A percentile compares a stretch with the other conserved stretches of the same genome.
Evolutionary conservation across 345 rosid species (phyloP).

Genomic region (Iberis pinnata): DNA sequence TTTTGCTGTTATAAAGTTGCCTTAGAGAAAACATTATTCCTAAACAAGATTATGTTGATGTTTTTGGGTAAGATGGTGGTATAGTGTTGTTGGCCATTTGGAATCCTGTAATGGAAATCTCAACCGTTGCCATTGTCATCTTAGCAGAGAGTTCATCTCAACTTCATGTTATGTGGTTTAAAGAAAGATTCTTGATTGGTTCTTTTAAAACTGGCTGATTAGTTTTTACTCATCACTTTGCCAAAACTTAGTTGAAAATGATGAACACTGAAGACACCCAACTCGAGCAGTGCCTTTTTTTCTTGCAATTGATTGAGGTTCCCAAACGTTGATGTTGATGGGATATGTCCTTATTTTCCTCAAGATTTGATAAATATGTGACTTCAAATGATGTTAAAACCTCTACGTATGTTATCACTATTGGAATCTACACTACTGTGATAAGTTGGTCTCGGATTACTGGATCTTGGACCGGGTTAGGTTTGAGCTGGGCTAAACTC

Average conservation of each 20-base stretch:
- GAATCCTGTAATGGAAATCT: slow-evolving; percentile 74
- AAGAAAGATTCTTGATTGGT: slow-evolving; percentile 8
- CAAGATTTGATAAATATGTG: slow-evolving; percentile 48
- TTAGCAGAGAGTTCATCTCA: slow-evolving; percentile 43
- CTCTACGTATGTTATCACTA: slow-evolving; percentile 28
- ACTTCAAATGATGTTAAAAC: slow-evolving; percentile 45
- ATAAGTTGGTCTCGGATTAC: too few relatives aligned
- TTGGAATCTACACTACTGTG: slow-evolving; percentile 5
- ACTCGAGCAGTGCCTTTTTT: slow-evolving; percentile 34
- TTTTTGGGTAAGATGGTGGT: slow-evolving; percentile 87
- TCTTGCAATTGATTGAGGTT: too few relatives aligned
- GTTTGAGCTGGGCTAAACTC: too few relatives aligned
- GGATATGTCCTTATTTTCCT: slow-evolving; percentile 50
- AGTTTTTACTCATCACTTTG: slow-evolving; percentile 14
- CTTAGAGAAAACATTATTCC: too few relatives aligned
- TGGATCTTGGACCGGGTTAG: too few relatives aligned
- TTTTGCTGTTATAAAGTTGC: too few relatives aligned
- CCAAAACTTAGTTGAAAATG: slow-evolving; percentile 31
- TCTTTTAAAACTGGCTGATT: slow-evolving; percentile 17
- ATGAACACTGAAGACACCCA: slow-evolving; percentile 24
- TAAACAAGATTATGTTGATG: slow-evolving; percentile 13
- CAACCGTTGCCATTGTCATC: slow-evolving; percentile 55
- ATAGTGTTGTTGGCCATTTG: slow-evolving; percentile 77
- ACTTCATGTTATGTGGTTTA: not conserved
- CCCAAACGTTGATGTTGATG: slow-evolving; percentile 45